These are phyloP conservation scores for Tardiomyces blankii DNA, from an alignment of 1,139 yeast species.

Conservation along the genomic window DNA sequence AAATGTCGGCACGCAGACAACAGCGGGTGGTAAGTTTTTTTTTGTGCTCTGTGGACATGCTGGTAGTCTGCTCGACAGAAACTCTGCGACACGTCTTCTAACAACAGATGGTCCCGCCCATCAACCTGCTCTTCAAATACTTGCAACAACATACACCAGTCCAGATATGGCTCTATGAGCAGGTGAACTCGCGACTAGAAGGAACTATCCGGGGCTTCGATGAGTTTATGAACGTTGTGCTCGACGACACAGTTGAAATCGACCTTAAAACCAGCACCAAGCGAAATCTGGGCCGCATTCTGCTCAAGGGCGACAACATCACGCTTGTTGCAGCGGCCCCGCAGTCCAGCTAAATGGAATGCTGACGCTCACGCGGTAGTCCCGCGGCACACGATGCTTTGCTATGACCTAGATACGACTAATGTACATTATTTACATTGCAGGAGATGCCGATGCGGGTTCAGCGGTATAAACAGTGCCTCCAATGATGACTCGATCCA, in stretches of 20 bases:
- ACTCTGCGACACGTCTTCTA: not conserved
- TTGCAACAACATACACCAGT: slow-evolving; percentile 75
- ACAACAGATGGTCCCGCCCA: slow-evolving; percentile 65
- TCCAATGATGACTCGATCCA: slow-evolving; percentile 50
- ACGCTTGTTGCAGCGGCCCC: slow-evolving; percentile 49
- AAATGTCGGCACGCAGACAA: slow-evolving; percentile 23
- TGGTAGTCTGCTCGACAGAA: too few species aligned
- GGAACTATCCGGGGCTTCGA: slow-evolving; percentile 89
- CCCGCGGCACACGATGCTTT: not conserved
- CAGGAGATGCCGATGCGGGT: not conserved
- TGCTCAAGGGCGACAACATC: slow-evolving; percentile 90
- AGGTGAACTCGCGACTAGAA: slow-evolving; percentile 62
- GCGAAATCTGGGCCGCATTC: slow-evolving; percentile 39
- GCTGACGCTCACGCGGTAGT: slow-evolving; percentile 3
- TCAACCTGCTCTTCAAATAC: slow-evolving; percentile 77
- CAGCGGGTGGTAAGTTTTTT: slow-evolving; percentile 27
- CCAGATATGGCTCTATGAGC: slow-evolving; percentile 83
- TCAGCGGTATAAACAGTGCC: slow-evolving; percentile 4
- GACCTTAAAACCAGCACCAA: slow-evolving; percentile 33
- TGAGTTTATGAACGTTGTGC: slow-evolving; percentile 94
- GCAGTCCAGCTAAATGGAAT: not conserved
- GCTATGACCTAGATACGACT: not conserved
- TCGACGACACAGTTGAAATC: slow-evolving; percentile 78
- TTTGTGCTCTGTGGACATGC: not conserved
- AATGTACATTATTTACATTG: not conserved